Base-by-base conservation (phyloP, 306 rosid species). In the Vigna nakashimae region DNA sequence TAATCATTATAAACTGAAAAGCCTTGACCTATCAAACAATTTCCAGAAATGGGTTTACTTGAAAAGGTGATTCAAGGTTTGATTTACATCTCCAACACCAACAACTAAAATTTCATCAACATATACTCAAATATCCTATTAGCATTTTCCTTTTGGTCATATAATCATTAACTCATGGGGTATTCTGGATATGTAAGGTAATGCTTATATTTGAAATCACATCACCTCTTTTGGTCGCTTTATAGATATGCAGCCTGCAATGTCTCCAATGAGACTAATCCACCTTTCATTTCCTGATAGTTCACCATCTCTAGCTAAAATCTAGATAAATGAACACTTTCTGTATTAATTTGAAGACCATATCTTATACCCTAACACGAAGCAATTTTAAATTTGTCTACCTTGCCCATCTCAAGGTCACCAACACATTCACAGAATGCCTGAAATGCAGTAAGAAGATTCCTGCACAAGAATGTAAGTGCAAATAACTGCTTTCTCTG, bases 341-440 rank as follows among this genome's bases (percentile, higher is more conserved):
- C 71, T 71, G 38, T 73, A 77, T 79, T 69, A 74, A 34, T 67
- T 75, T 51, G 22, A 64, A 48, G 26, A 77, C 74, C 53, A 74
- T 63, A 71, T 63, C 76, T 46, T 79, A 76, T 56, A 46, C 40
- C 64, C 51, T 50, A 71, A 79, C 71, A 52, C 58, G 58, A 17
- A 76, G 76, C 51, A 82, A 53, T 62, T 79, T 50, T 5, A 76
- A 24, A 71, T 52, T 78, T 57, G 58, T 63, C 77, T 81, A 95
- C 98, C 98, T 95, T 95, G 85, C 98, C 98, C 98, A 95, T 95
- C 84, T 95, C 98, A 78, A 95, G 92, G 84, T 95, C 98, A 77
- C 98, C 98, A 80, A 92, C 98, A 79, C 98, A 95, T 77, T 95
- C 98, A 84, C 98, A 95, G 83, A 95, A 92, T 43, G 97, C 96